Percentiles rank a stretch among this genome's conserved stretches.
These are phyloP conservation scores for Papiliotrema laurentii DNA, from an alignment of 1,284 basidiomycete species.

Conservation along the genomic window DNA sequence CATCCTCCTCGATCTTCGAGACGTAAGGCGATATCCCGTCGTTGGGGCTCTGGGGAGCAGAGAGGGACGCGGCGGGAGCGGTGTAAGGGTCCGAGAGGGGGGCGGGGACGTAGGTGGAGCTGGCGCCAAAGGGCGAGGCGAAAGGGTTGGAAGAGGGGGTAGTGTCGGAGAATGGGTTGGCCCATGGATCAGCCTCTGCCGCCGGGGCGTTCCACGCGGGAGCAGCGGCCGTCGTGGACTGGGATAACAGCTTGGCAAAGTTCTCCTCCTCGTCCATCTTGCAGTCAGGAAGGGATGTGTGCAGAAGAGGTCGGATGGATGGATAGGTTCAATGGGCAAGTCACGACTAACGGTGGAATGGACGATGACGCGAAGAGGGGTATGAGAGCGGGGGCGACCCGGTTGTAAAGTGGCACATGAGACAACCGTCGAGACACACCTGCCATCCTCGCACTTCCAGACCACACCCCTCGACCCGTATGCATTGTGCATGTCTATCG, in stretches of 20 bases:
- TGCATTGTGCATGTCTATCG: no score
- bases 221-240: conserved; percentile 24
- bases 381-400: no score
- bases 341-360: no score
- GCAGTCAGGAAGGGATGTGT: neutral
- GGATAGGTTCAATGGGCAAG: no score
- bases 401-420: no score
- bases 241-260: conserved; percentile 40
- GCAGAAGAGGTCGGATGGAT: no score
- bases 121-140: conserved; percentile 6
- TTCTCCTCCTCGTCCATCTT: conserved; percentile 43
- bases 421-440: no score
- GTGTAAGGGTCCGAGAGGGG: conserved; percentile 6
- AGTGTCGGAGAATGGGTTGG: conserved; percentile 43
- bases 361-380: no score
- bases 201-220: conserved; percentile 23
- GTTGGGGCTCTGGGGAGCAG: neutral
- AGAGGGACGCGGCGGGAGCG: conserved; percentile 1
- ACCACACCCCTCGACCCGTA: no score
- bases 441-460: no score
- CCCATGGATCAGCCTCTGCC: conserved; percentile 36
- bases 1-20: conserved; percentile 19
- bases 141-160: conserved; percentile 15
- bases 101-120: conserved; percentile 5
- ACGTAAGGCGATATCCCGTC: conserved; percentile 29